These are phyloP conservation scores for Jatropha multifida DNA, from an alignment of 441 rosid genomes.

Conservation along the genomic window DNA sequence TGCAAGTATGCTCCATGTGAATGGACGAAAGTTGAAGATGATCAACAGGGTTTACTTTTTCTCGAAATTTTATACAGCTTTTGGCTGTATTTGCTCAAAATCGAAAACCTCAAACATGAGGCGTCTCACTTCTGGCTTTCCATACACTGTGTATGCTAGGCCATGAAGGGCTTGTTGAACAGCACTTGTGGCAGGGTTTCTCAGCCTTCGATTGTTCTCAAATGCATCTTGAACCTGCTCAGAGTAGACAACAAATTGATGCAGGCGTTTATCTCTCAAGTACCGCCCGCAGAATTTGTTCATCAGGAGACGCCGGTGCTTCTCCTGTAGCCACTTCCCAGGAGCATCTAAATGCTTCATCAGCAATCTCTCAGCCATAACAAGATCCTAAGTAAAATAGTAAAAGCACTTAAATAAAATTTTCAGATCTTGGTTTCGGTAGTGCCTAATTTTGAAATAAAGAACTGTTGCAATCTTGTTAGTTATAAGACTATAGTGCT, in stretches of 20 bases:
- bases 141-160: constrained; percentile 70
- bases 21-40: not conserved
- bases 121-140: constrained; percentile 85
- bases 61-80: constrained; percentile 48
- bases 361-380: constrained; percentile 83
- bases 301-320: constrained; percentile 75
- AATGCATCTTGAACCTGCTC: constrained; percentile 78
- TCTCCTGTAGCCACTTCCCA: constrained; percentile 87
- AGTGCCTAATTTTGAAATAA: no score
- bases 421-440: not conserved
- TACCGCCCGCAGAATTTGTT: constrained; percentile 90
- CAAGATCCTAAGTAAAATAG: constrained; percentile 55
- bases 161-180: constrained; percentile 93
- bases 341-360: constrained; percentile 98
- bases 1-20: not conserved
- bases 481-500: no score
- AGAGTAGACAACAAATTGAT: constrained; percentile 53
- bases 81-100: constrained; percentile 92
- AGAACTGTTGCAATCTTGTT: no score
- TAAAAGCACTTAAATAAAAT: not conserved
- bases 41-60: not conserved
- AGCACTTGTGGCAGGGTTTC: constrained; percentile 80
- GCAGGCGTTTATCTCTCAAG: constrained; percentile 76
- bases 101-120: constrained; percentile 93
- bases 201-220: constrained; percentile 75